A percentile compares a stretch with the other conserved stretches of the same genome.
Evolutionary conservation across 306 rosid genomes (phyloP).

Genomic region (Trifolium pratense): DNA sequence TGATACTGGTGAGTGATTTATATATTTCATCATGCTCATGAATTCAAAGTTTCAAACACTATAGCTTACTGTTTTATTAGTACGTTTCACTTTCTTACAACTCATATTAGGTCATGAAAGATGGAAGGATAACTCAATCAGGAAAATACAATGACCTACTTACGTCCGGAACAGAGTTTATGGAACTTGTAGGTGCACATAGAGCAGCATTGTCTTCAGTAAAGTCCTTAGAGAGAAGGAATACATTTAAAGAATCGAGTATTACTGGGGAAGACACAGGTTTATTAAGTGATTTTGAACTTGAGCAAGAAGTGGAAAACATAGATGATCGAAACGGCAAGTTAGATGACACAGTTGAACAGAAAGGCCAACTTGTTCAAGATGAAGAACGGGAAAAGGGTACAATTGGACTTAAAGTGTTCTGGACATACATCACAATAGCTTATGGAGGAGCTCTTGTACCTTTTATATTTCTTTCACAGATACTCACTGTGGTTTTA

Average conservation of each 20-base stretch:
- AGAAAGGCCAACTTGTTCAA: constrained; percentile 80
- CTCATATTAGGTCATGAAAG: constrained; percentile 74
- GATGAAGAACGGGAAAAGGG: constrained; percentile 94
- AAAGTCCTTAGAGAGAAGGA: constrained; percentile 42
- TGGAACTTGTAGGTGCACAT: constrained; percentile 89
- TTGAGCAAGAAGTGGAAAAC: constrained; percentile 43
- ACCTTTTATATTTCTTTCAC: constrained; percentile 70
- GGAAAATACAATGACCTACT: constrained; percentile 76
- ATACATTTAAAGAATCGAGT: constrained; percentile 36
- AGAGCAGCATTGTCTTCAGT: constrained; percentile 68
- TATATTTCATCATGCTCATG: constrained; percentile 4
- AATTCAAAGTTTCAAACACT: neutral
- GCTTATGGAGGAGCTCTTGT: constrained; percentile 85
- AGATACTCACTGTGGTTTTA: constrained; percentile 55
- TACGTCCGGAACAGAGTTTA: constrained; percentile 66
- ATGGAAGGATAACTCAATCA: constrained; percentile 78
- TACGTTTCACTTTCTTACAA: constrained; percentile 17
- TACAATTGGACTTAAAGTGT: constrained; percentile 66
- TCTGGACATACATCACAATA: constrained; percentile 69
- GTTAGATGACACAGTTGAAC: constrained; percentile 37
- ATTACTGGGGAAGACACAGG: constrained; percentile 39
- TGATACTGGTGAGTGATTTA: constrained; percentile 66
- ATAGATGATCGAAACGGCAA: constrained; percentile 43
- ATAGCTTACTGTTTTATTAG: neutral
- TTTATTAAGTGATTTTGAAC: constrained; percentile 36